Conservation (phyloP, 2,329 filamentous ascomycete species). For the Elsinoe australis region DNA sequence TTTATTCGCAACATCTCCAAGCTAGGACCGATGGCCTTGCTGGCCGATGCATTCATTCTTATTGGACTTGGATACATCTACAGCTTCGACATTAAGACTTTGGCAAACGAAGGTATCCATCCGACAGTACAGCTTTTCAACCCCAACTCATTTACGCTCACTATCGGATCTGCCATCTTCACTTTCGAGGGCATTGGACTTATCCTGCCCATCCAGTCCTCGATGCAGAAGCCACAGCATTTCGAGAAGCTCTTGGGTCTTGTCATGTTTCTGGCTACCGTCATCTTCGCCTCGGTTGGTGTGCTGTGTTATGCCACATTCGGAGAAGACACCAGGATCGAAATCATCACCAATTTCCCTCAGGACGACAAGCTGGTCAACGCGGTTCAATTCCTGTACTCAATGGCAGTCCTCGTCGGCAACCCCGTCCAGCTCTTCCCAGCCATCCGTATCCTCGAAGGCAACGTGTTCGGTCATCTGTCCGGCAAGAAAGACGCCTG, state of each 20-base stretch:
- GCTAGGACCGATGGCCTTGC: conserved; percentile 58
- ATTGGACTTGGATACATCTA: conserved; percentile 67
- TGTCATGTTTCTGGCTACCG: conserved; percentile 66
- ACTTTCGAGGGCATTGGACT: conserved; percentile 73
- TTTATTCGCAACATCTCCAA: conserved; percentile 70
- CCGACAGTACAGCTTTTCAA: conserved; percentile 62
- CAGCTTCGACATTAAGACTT: conserved; percentile 56
- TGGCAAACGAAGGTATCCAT: conserved; percentile 51
- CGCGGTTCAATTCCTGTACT: conserved; percentile 66
- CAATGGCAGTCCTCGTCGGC: conserved; percentile 63
- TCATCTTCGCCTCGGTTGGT: conserved; percentile 65
- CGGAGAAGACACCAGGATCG: conserved; percentile 59
- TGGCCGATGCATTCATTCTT: conserved; percentile 65
- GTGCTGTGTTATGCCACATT: conserved; percentile 69
- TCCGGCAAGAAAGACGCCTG: conserved; percentile 57
- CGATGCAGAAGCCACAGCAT: conserved; percentile 62
- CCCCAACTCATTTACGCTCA: conserved; percentile 59
- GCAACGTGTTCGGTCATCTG: conserved; percentile 55
- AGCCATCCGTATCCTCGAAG: conserved; percentile 63
- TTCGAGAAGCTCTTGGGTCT: conserved; percentile 58
- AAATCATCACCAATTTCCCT: conserved; percentile 70
- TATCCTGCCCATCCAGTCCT: conserved; percentile 67
- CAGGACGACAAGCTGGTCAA: conserved; percentile 66
- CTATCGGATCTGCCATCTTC: conserved; percentile 66
- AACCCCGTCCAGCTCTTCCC: conserved; percentile 70